phyloP scores from a whole-genome alignment of 2,329 filamentous ascomycete species.

The Colletotrichum tamarilloi region DNA sequence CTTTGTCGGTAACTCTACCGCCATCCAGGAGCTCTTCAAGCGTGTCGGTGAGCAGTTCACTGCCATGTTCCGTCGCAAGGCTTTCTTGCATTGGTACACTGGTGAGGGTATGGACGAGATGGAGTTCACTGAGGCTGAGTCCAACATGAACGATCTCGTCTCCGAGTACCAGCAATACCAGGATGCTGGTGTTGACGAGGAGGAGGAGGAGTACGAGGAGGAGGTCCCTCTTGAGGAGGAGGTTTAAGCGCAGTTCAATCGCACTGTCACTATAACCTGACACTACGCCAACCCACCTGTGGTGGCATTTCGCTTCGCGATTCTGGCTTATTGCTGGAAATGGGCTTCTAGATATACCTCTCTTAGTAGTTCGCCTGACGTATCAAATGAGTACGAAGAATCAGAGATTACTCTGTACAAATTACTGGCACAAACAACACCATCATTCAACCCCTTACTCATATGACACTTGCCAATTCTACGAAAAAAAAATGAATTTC shows the following conservation, averaged over 20 bases:
- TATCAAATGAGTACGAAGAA: conserved; percentile 46
- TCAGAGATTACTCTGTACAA: conserved; percentile 38
- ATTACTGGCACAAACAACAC: neutral
- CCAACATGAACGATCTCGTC: conserved; percentile 99
- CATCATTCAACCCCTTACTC: neutral
- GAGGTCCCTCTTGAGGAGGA: conserved; percentile 83
- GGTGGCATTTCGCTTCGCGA: conserved; percentile 40
- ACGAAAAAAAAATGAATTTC: too few species aligned
- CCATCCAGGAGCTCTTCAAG: conserved; percentile 99
- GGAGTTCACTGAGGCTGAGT: conserved; percentile 99
- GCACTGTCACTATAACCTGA: neutral
- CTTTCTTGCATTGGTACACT: conserved; percentile 99
- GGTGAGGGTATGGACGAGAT: conserved; percentile 99
- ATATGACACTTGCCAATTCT: neutral
- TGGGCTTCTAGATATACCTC: conserved; percentile 54
- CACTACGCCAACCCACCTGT: conserved; percentile 15
- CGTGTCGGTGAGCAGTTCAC: conserved; percentile 99
- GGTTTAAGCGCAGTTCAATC: conserved; percentile 49
- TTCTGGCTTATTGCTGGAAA: conserved; percentile 40
- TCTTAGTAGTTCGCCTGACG: conserved; percentile 45
- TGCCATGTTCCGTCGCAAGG: conserved; percentile 99
- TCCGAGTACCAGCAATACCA: conserved; percentile 99
- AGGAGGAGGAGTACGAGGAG: conserved; percentile 95
- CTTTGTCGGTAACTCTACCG: conserved; percentile 99
- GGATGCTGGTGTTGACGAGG: conserved; percentile 97